Conservation (phyloP, 148 eudicot genomes). For the Amaranthus palmeri region DNA sequence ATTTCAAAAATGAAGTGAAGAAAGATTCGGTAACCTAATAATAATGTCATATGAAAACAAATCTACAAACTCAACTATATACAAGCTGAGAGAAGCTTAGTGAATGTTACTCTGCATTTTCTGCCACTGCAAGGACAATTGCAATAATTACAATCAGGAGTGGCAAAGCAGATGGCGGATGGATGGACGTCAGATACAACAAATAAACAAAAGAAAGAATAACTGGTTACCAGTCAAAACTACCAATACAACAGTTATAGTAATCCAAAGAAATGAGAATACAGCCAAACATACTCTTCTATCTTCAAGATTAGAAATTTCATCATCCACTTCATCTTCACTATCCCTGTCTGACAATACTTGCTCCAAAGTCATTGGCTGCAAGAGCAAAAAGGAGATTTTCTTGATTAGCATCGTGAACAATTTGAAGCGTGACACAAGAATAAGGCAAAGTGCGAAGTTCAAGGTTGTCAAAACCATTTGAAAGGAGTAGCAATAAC, state of each 20-base stretch:
- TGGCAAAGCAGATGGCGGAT: too few relatives aligned
- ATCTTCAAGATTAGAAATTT: slow-evolving; percentile 83
- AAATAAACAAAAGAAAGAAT: neutral
- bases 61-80: too few relatives aligned
- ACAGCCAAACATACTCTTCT: slow-evolving; percentile 62
- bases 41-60: too few relatives aligned
- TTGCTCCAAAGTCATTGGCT: slow-evolving; percentile 93
- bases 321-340: slow-evolving; percentile 95
- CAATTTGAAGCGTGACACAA: slow-evolving; percentile 1
- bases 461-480: neutral
- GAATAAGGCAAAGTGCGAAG: neutral
- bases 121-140: too few relatives aligned
- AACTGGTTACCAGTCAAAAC: neutral
- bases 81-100: too few relatives aligned
- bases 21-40: too few relatives aligned
- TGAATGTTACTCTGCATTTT: too few relatives aligned
- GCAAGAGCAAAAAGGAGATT: slow-evolving; percentile 15
- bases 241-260: neutral
- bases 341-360: slow-evolving; percentile 89
- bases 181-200: neutral
- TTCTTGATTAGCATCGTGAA: slow-evolving; percentile 6
- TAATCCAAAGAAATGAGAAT: neutral
- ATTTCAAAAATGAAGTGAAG: too few relatives aligned
- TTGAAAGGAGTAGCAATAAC: neutral
- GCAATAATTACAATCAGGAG: too few relatives aligned